Percentiles rank a stretch among this genome's conserved stretches.
phyloP scores from a whole-genome alignment of 768 basidiomycete species.

The Phanerochaete sordida region DNA sequence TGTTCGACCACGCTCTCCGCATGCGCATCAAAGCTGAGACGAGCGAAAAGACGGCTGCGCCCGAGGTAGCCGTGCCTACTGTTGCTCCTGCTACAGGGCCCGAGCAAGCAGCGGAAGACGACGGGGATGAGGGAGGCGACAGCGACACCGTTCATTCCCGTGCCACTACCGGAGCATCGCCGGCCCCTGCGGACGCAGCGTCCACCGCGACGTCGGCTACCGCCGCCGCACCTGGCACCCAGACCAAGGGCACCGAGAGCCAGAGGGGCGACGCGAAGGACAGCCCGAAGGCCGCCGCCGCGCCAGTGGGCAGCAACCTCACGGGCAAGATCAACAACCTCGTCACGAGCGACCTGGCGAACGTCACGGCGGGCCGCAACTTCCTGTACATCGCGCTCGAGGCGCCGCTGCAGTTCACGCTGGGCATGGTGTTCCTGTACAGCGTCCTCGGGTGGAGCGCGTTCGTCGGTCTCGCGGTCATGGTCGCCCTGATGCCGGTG shows the following conservation, averaged over 20 bases:
- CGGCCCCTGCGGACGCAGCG: not conserved
- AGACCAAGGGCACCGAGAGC: not conserved
- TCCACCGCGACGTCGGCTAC: slow-evolving; percentile 9
- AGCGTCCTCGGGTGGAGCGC: slow-evolving; percentile 19
- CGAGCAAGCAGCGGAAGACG: slow-evolving; percentile 16
- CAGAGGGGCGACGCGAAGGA: slow-evolving; percentile 13
- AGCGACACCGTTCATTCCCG: slow-evolving; percentile 10
- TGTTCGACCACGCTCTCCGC: slow-evolving; percentile 56
- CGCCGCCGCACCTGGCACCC: slow-evolving; percentile 5
- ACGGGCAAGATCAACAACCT: slow-evolving; percentile 78
- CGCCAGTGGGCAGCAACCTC: slow-evolving; percentile 39
- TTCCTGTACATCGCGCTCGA: slow-evolving; percentile 13
- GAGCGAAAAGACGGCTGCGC: slow-evolving; percentile 9
- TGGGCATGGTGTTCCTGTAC: slow-evolving; percentile 25
- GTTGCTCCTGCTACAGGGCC: slow-evolving; percentile 14
- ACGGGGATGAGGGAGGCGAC: slow-evolving; percentile 3
- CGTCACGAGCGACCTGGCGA: slow-evolving; percentile 57
- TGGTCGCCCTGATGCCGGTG: slow-evolving; percentile 39
- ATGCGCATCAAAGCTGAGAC: slow-evolving; percentile 51
- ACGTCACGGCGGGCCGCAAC: slow-evolving; percentile 22
- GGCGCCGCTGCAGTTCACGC: slow-evolving; percentile 4
- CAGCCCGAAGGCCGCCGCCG: slow-evolving; percentile 3
- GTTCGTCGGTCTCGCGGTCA: slow-evolving; percentile 35
- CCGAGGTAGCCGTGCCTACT: not conserved
- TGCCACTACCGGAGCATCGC: slow-evolving; percentile 1